Conservation (phyloP, 2,329 filamentous ascomycete genomes). For the Xylariaceae sp. region DNA sequence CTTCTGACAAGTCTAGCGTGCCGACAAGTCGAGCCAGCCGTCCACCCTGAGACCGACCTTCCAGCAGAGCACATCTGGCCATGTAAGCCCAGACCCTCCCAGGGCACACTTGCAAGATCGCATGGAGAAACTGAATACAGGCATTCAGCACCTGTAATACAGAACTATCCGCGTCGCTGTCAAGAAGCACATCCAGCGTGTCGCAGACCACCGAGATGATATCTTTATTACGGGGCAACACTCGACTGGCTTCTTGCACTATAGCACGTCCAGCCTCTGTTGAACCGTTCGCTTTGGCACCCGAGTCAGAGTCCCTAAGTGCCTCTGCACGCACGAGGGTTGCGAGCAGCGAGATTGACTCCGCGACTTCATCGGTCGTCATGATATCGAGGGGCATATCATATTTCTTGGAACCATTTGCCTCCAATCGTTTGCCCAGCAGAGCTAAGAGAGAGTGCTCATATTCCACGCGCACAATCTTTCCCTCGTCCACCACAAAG, state of each 20-base stretch:
- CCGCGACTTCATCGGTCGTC: conserved; percentile 60
- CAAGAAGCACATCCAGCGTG: conserved; percentile 70
- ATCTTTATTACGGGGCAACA: conserved; percentile 58
- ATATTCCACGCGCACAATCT: conserved; percentile 73
- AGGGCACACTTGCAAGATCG: conserved; percentile 69
- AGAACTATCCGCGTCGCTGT: conserved; percentile 59
- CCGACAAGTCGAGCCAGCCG: conserved; percentile 75
- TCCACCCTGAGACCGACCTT: conserved; percentile 70
- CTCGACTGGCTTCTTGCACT: conserved; percentile 56
- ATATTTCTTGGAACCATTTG: conserved; percentile 55
- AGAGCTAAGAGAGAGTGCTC: conserved; percentile 76
- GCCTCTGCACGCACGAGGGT: conserved; percentile 59
- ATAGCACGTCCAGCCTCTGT: conserved; percentile 42
- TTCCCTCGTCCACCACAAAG: conserved; percentile 73
- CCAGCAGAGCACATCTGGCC: conserved; percentile 73
- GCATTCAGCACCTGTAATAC: conserved; percentile 63
- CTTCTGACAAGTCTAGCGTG: conserved; percentile 73
- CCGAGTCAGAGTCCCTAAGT: conserved; percentile 31
- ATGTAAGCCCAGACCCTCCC: conserved; percentile 88
- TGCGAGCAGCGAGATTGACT: conserved; percentile 70
- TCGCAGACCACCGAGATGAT: conserved; percentile 79
- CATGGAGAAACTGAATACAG: conserved; percentile 76
- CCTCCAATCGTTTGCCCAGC: conserved; percentile 71
- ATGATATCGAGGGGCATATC: conserved; percentile 50
- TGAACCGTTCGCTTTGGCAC: conserved; percentile 15